Evolutionary conservation across 129 eudicot species (phyloP).

Genomic region (Mikania micrantha): DNA sequence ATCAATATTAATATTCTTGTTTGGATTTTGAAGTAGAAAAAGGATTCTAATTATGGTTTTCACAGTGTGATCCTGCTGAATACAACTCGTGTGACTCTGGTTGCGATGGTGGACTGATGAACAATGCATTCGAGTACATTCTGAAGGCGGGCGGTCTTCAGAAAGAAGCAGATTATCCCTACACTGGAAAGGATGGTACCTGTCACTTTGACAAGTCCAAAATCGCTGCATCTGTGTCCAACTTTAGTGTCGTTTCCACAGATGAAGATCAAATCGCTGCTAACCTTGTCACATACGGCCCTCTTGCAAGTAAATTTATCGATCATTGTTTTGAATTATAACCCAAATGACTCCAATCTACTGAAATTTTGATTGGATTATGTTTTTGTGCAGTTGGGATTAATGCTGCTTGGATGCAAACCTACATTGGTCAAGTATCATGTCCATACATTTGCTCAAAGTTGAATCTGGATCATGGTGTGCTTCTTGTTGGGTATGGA

Average conservation of each 20-base stretch:
- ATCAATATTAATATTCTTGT: background rate
- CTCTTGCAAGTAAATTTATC: constrained; percentile 60
- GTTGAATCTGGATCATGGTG: constrained; percentile 62
- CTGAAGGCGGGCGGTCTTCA: constrained; percentile 72
- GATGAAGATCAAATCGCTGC: constrained; percentile 91
- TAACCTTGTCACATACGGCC: constrained; percentile 74
- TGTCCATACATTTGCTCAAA: constrained; percentile 74
- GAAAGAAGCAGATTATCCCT: constrained; percentile 70
- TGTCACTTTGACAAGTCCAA: constrained; percentile 67
- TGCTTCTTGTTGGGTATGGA: constrained; percentile 88
- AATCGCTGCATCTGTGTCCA: constrained; percentile 69
- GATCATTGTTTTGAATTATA: background rate
- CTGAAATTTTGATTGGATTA: too few species aligned
- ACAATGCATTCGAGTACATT: constrained; percentile 70
- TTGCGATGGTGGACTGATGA: constrained; percentile 89
- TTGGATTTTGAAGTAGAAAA: background rate
- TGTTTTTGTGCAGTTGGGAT: constrained; percentile 56
- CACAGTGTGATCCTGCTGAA: constrained; percentile 78
- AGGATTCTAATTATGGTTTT: background rate
- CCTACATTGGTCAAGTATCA: constrained; percentile 78
- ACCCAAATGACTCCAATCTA: background rate
- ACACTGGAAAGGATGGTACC: too few species aligned
- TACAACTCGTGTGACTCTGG: constrained; percentile 63
- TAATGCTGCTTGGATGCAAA: constrained; percentile 84
- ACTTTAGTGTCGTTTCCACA: constrained; percentile 62